Conservation (phyloP, 2,329 filamentous ascomycete species). For the Colletotrichum gigasporum region DNA sequence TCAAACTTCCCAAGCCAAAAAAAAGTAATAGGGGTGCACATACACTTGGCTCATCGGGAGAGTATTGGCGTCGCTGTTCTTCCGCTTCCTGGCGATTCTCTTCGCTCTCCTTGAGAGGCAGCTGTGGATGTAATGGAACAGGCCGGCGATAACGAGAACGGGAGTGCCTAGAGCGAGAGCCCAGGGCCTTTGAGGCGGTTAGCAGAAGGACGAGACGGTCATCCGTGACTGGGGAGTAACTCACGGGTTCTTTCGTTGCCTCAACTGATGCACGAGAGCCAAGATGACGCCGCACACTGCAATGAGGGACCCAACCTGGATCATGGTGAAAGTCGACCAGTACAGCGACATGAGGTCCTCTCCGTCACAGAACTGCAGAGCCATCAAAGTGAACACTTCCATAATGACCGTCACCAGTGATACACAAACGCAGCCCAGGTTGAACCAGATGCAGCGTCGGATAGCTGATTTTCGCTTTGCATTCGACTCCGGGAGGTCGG, state of each 20-base stretch:
- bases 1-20: slow-evolving; percentile 3
- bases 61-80: slow-evolving; percentile 36
- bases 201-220: slow-evolving; percentile 5
- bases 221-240: slow-evolving; percentile 34
- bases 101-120: slow-evolving; percentile 47
- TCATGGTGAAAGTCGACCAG: slow-evolving; percentile 70
- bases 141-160: slow-evolving; percentile 65
- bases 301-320: slow-evolving; percentile 66
- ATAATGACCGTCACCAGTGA: slow-evolving; percentile 58
- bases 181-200: slow-evolving; percentile 54
- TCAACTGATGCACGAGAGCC: slow-evolving; percentile 59
- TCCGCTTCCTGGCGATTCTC: slow-evolving; percentile 38
- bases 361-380: slow-evolving; percentile 67
- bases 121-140: slow-evolving; percentile 59
- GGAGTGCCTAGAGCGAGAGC: slow-evolving; percentile 68
- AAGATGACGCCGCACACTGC: slow-evolving; percentile 67
- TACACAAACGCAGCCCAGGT: slow-evolving; percentile 52
- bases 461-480: slow-evolving; percentile 48
- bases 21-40: slow-evolving; percentile 32
- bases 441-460: slow-evolving; percentile 52
- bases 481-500: slow-evolving; percentile 42
- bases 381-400: slow-evolving; percentile 63
- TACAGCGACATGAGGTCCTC: slow-evolving; percentile 69
- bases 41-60: slow-evolving; percentile 56
- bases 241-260: slow-evolving; percentile 61